Evolutionary conservation across 805 yeast species (phyloP).

Genomic region (Lipomyces chichibuensis): DNA sequence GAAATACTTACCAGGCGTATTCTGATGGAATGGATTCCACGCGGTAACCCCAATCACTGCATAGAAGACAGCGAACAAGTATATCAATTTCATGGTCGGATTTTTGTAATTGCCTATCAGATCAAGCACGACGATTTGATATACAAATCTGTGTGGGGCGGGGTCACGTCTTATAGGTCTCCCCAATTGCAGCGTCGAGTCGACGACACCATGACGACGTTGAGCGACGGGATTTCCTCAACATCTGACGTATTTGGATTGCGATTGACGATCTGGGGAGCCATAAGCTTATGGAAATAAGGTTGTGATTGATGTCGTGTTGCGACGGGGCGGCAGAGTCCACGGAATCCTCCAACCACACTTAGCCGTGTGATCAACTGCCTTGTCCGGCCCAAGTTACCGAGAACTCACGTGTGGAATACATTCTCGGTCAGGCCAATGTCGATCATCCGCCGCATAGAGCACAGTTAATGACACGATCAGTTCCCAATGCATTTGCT

Average conservation of each 20-base stretch:
- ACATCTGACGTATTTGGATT: conserved; percentile 1
- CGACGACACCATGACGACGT: conserved; percentile 3
- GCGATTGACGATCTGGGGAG: neutral
- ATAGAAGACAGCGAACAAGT: conserved; percentile 3
- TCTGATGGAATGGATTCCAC: conserved; percentile 4
- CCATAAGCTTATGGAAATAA: neutral
- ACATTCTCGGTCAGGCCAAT: neutral
- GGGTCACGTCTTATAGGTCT: neutral
- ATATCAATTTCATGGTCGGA: conserved; percentile 4
- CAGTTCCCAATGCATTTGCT: neutral
- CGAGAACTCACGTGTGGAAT: conserved; percentile 1
- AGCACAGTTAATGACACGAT: neutral
- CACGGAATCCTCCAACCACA: neutral
- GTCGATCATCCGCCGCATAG: conserved; percentile 2
- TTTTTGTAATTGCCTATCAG: neutral
- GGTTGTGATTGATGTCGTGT: conserved; percentile 4
- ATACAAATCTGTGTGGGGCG: neutral
- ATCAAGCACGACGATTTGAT: neutral
- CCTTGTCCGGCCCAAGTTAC: neutral
- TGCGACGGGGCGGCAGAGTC: neutral
- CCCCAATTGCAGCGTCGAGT: neutral
- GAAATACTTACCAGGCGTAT: conserved; percentile 17
- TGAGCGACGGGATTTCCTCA: conserved; percentile 3
- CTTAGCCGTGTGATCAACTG: neutral
- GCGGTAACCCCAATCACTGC: conserved; percentile 4